phyloP scores from a whole-genome alignment of 768 basidiomycete species.

The Agaricus blazei region DNA sequence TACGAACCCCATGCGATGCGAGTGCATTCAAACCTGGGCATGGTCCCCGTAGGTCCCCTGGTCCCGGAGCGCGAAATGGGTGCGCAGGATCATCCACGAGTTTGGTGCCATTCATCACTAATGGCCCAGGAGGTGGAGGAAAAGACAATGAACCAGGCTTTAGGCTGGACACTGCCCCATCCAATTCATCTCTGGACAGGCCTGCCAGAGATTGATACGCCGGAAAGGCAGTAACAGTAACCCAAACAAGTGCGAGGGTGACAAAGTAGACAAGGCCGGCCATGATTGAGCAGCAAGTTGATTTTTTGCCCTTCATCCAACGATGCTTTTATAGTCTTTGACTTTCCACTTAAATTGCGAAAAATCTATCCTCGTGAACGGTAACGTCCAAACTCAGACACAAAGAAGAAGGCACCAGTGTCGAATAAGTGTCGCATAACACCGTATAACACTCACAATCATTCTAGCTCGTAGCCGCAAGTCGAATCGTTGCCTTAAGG shows the following conservation, averaged over 20 bases:
- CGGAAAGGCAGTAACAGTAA: conserved; percentile 1
- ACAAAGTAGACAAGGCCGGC: not conserved
- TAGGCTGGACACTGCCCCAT: conserved; percentile 1
- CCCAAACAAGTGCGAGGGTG: not conserved
- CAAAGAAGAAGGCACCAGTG: no score
- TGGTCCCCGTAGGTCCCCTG: conserved; percentile 3
- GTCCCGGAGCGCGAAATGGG: conserved; percentile 1
- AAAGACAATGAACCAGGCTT: not conserved
- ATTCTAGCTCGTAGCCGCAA: no score
- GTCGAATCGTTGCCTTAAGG: no score
- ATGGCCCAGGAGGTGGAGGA: conserved; percentile 9
- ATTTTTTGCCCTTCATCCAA: no score
- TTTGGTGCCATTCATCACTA: conserved; percentile 1
- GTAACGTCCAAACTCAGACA: no score
- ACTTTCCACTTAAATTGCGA: no score
- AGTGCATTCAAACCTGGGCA: conserved; percentile 10
- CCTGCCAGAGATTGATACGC: conserved; percentile 10
- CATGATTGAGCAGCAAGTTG: no score
- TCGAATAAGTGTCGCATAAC: no score
- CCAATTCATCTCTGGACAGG: conserved; percentile 5
- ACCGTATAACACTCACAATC: no score
- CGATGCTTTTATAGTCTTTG: no score
- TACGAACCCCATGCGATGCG: conserved; percentile 4
- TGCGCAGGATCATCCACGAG: conserved; percentile 9
- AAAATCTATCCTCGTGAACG: no score